phyloP scores from a whole-genome alignment of 2,329 filamentous ascomycete genomes.

The Phialocephala subalpina region DNA sequence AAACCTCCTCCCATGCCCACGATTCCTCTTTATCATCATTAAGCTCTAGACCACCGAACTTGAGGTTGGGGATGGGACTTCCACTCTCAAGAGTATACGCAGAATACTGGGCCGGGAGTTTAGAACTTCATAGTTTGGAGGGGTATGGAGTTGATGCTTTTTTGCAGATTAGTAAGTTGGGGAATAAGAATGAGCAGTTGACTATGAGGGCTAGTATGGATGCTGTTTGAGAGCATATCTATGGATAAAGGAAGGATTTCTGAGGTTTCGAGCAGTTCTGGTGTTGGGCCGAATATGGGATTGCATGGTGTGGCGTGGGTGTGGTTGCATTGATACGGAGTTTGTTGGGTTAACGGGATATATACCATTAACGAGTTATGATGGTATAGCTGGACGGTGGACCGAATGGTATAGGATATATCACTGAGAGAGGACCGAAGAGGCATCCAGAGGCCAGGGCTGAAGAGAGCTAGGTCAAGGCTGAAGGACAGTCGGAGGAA shows the following conservation, averaged over 20 bases:
- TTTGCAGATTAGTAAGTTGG: conserved; percentile 92
- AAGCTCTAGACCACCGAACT: conserved; percentile 82
- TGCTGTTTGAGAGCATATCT: conserved; percentile 56
- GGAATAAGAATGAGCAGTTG: conserved; percentile 97
- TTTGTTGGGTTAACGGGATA: not conserved
- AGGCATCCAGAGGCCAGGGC: not conserved
- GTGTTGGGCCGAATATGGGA: not conserved
- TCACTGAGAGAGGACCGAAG: too few species aligned
- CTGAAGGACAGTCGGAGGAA: too few species aligned
- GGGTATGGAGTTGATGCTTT: conserved; percentile 97
- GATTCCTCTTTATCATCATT: conserved; percentile 75
- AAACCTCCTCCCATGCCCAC: conserved; percentile 20
- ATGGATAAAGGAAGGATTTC: not conserved
- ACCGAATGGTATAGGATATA: too few species aligned
- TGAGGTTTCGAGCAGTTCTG: not conserved
- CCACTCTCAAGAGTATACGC: conserved; percentile 95
- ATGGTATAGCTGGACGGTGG: too few species aligned
- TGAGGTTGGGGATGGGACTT: conserved; percentile 90
- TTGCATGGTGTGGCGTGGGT: not conserved
- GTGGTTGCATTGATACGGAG: not conserved
- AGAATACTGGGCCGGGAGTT: conserved; percentile 95
- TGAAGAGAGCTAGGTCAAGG: too few species aligned
- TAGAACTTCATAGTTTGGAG: conserved; percentile 91
- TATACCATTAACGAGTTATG: not conserved
- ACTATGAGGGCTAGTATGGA: conserved; percentile 81